These are phyloP conservation scores for Aphanomyces cochlioides DNA, from an alignment of 352 stramenopile genomes.

Conservation along the genomic window DNA sequence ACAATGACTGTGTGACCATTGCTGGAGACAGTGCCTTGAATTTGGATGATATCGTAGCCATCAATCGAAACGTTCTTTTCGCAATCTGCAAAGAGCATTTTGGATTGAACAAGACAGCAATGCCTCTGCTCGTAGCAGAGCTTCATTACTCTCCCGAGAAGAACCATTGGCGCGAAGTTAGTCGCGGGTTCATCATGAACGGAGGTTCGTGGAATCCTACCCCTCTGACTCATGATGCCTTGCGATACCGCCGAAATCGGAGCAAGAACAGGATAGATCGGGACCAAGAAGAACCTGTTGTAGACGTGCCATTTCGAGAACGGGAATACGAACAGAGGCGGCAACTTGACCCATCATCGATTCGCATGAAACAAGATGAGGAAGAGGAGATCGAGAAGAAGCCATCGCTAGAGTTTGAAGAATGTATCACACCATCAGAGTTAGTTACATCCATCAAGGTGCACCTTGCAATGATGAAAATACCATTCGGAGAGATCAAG, in stretches of 20 bases:
- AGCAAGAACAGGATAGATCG: conserved; percentile 29
- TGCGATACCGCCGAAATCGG: conserved; percentile 44
- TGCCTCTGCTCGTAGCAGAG: conserved; percentile 60
- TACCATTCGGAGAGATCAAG: conserved; percentile 31
- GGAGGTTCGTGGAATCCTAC: conserved; percentile 43
- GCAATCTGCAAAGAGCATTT: conserved; percentile 44
- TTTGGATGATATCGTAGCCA: conserved; percentile 35
- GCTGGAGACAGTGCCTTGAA: conserved; percentile 39
- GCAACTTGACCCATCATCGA: conserved; percentile 41
- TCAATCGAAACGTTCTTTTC: conserved; percentile 43
- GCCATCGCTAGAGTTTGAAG: conserved; percentile 34
- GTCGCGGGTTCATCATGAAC: conserved; percentile 58
- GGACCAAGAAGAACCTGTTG: background rate
- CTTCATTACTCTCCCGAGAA: conserved; percentile 32
- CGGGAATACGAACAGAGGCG: conserved; percentile 52
- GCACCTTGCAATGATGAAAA: conserved; percentile 30
- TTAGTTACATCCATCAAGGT: conserved; percentile 39
- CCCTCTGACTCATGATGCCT: conserved; percentile 6
- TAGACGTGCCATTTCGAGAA: conserved; percentile 18
- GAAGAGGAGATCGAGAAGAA: conserved; percentile 31
- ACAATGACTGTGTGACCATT: conserved; percentile 34
- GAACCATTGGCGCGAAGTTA: conserved; percentile 37
- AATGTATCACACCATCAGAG: conserved; percentile 32
- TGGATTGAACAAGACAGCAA: conserved; percentile 42
- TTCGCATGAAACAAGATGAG: conserved; percentile 47